Evolutionary conservation across 2,329 filamentous ascomycete species (phyloP), one percentile per base, ranked within the genome.

Genomic region (Fusarium miscanthi): DNA sequence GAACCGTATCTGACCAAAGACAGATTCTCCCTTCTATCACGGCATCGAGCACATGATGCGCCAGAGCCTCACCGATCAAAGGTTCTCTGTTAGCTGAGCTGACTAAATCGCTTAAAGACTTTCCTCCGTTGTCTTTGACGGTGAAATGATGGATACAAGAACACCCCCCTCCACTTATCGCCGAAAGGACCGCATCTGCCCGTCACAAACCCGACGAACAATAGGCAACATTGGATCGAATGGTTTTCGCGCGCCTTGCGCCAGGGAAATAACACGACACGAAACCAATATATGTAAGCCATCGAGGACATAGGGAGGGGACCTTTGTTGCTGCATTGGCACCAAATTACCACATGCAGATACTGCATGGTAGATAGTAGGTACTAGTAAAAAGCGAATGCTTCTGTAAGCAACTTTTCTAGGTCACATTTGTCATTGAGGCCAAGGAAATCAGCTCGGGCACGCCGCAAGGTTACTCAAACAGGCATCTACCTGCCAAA

Each of bases 111-210:
- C 21, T 64, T 53, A 21, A 40, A 40, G 35, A 37, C 54, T 42
- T 54, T 45, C 42, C 42, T 59, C 52, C 56, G 46, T 63, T 38
- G 25, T 65, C 23, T 48, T 12, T 58, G 51, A 30, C 13, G 49
- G 33, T 30, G 53, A 45, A 53, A 42, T 58, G 31, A 59, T 37
- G 33, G 52, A 46, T 31, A 54, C 52, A 71, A 40, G 42, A 25
- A 35, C 63, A 58, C 69, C 71, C 23, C 23, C 53, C 72, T 73
- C 72, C 69, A 70, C 67, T 68, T 56, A 41, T 60, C 52, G 23
- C 69, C 64, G 59, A 67, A 62, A 66, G 49, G 61, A 62, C 72
- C 69, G 69, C 59, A 59, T 73, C 72, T 74, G 72, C 61, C 72
- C 72, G 72, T 48, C 30, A 45, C 58, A 59, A 70, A 60, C 66